A percentile compares a stretch with the other conserved stretches of the same genome.
Conservation (phyloP, 164 flowering plant species). For the Berberis thunbergii region DNA sequence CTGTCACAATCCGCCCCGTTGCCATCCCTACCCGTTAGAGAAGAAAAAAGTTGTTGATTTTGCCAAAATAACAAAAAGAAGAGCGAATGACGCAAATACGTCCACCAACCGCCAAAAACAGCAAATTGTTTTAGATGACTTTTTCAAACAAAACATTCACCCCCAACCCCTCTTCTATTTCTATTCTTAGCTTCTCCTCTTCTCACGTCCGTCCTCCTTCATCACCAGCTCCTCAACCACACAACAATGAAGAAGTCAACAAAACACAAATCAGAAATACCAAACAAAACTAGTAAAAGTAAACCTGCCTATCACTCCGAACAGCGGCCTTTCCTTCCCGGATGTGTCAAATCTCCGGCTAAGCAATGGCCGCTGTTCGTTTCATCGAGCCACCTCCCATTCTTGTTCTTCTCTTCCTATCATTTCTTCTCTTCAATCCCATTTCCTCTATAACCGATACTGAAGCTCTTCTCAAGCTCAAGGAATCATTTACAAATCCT, state of each 20-base stretch:
- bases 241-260: background rate
- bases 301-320: too few species aligned
- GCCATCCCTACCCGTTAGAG: too few species aligned
- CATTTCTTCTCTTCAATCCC: background rate
- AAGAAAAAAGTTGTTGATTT: too few species aligned
- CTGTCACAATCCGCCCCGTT: too few species aligned
- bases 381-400: constrained; percentile 2
- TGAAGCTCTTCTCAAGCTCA: constrained; percentile 55
- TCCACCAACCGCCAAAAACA: too few species aligned
- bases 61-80: too few species aligned
- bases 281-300: too few species aligned
- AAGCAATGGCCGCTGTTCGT: constrained; percentile 9
- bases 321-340: too few species aligned
- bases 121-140: too few species aligned
- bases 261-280: background rate
- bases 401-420: constrained; percentile 10
- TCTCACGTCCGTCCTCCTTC: background rate
- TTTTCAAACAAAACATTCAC: background rate
- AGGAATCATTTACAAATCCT: constrained; percentile 31
- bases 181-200: background rate
- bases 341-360: too few species aligned
- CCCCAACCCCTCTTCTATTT: background rate
- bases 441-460: constrained; percentile 26
- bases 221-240: background rate
- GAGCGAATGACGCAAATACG: too few species aligned